These are phyloP conservation scores for Pythium oligandrum DNA, from an alignment of 352 stramenopile genomes.

Conservation along the genomic window DNA sequence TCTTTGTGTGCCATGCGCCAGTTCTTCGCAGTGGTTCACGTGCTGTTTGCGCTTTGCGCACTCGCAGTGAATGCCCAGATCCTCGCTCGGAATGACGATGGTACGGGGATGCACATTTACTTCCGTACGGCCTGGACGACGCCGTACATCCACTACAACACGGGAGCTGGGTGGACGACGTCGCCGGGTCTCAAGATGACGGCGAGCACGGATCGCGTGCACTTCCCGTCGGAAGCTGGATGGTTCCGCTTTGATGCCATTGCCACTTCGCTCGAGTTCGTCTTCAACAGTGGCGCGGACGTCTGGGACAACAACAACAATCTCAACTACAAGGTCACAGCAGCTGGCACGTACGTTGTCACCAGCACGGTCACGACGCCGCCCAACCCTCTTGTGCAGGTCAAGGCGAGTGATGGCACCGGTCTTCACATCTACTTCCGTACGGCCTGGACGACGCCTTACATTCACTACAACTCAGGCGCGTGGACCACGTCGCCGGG, in stretches of 20 bases:
- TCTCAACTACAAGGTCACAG: slow-evolving; percentile 32
- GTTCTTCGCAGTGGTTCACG: too few species aligned
- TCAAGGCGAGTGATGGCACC: slow-evolving; percentile 25
- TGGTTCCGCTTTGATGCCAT: slow-evolving; percentile 35
- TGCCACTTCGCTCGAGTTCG: slow-evolving; percentile 23
- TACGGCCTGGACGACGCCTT: slow-evolving; percentile 32
- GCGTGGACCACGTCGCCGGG: slow-evolving; percentile 32
- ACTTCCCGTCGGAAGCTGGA: slow-evolving; percentile 30
- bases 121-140: slow-evolving; percentile 40
- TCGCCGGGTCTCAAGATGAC: slow-evolving; percentile 28
- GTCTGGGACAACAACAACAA: slow-evolving; percentile 41
- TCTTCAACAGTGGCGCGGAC: slow-evolving; percentile 36
- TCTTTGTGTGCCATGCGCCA: too few species aligned
- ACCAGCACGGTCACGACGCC: slow-evolving; percentile 5
- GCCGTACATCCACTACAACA: slow-evolving; percentile 46
- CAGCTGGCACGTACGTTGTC: slow-evolving; percentile 25
- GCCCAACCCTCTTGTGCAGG: slow-evolving; percentile 8
- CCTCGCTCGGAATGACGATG: slow-evolving; percentile 27
- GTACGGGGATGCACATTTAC: slow-evolving; percentile 39
- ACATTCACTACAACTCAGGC: slow-evolving; percentile 46
- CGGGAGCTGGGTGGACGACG: slow-evolving; percentile 28
- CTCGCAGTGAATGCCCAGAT: slow-evolving; percentile 23
- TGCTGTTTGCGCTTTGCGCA: slow-evolving; percentile 3
- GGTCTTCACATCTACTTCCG: slow-evolving; percentile 45
- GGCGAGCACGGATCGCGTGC: slow-evolving; percentile 22